phyloP scores from a whole-genome alignment of 257 asterid species.

The Linderniella brevidens region DNA sequence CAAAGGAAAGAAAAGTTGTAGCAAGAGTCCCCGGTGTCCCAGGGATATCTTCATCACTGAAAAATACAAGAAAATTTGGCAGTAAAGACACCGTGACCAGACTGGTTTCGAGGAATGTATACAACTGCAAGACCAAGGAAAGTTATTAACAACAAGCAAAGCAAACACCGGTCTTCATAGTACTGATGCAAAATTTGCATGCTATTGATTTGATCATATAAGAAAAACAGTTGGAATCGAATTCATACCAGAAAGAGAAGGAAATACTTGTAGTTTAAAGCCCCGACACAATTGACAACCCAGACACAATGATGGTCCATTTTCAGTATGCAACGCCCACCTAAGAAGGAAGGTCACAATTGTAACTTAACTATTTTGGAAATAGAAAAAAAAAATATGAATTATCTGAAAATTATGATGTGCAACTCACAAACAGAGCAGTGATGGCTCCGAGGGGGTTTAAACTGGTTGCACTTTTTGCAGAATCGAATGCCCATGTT shows the following conservation, averaged over 20 bases:
- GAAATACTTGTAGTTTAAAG: conserved; percentile 86
- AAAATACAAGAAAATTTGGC: conserved; percentile 81
- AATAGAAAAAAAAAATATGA: background rate
- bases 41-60: conserved; percentile 84
- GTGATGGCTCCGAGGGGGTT: conserved; percentile 99
- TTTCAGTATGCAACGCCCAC: conserved; percentile 93
- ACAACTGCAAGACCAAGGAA: conserved; percentile 83
- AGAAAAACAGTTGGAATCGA: background rate
- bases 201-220: too few species aligned
- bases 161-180: background rate
- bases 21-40: conserved; percentile 94
- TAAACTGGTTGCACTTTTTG: conserved; percentile 87
- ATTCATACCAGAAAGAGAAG: conserved; percentile 87
- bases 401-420: background rate
- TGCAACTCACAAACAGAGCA: conserved; percentile 95
- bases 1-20: conserved; percentile 93
- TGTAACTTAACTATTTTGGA: background rate
- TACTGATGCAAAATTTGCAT: too few species aligned
- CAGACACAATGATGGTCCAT: conserved; percentile 99
- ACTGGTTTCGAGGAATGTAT: conserved; percentile 86
- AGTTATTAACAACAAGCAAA: too few species aligned
- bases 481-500: conserved; percentile 53
- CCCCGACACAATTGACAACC: conserved; percentile 99
- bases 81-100: conserved; percentile 62
- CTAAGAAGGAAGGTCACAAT: conserved; percentile 21